These are phyloP conservation scores for Symbiotaphrina buchneri DNA, from an alignment of 495 filamentous ascomycete species.

Conservation along the genomic window DNA sequence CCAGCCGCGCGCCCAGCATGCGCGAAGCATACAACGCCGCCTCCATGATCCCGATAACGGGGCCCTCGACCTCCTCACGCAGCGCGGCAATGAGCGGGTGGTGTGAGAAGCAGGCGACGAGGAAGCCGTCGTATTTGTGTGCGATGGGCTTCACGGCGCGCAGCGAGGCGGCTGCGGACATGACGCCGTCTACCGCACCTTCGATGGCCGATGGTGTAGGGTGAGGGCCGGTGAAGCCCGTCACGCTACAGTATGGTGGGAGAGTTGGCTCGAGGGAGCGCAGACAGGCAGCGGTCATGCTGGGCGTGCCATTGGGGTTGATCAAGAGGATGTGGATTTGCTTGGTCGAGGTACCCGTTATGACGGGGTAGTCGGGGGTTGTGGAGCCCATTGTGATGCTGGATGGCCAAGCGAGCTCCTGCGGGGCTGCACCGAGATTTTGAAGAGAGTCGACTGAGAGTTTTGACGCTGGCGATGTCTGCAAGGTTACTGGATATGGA, in stretches of 20 bases:
- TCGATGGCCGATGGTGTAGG: conserved; percentile 23
- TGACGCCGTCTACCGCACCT: conserved; percentile 19
- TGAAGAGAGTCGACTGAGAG: too few relatives aligned
- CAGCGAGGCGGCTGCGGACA: conserved; percentile 17
- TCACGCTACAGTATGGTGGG: conserved; percentile 17
- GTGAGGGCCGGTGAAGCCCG: conserved; percentile 20
- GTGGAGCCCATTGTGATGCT: too few relatives aligned
- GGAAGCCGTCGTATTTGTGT: conserved; percentile 20
- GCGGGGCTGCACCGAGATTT: too few relatives aligned
- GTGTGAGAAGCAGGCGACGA: conserved; percentile 25
- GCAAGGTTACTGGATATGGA: too few relatives aligned
- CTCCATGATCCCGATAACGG: conserved; percentile 27
- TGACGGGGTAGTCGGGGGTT: too few relatives aligned
- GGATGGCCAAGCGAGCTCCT: too few relatives aligned
- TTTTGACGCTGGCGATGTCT: too few relatives aligned
- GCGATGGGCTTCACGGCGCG: conserved; percentile 17
- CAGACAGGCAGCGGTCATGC: too few relatives aligned
- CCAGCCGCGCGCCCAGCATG: conserved; percentile 17
- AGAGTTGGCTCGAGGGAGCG: too few relatives aligned
- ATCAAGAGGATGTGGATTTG: too few relatives aligned
- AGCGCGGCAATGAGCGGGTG: conserved; percentile 24
- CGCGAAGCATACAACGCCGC: conserved; percentile 16
- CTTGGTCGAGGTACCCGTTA: too few relatives aligned
- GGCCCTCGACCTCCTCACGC: conserved; percentile 19
- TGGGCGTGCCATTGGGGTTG: too few relatives aligned